phyloP scores from a whole-genome alignment of 768 basidiomycete genomes.

The Candolleomyces efflorescens region DNA sequence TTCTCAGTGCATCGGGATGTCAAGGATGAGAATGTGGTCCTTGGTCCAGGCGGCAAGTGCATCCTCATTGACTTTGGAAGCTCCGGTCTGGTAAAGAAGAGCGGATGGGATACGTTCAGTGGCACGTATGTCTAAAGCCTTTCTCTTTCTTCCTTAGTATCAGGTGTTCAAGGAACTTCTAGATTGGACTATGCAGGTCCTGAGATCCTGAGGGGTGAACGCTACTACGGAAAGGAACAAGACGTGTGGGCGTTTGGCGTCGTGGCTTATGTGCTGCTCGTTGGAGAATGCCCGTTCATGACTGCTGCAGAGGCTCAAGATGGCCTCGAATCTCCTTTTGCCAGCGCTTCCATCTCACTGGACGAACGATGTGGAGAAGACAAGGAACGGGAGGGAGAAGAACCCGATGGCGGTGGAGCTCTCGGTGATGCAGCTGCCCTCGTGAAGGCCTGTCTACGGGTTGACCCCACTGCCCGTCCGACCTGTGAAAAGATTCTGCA shows the following conservation, averaged over 20 bases:
- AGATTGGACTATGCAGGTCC: constrained; percentile 95
- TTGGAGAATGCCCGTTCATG: constrained; percentile 89
- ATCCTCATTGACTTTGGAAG: constrained; percentile 98
- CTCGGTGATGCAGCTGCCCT: constrained; percentile 83
- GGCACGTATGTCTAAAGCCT: constrained; percentile 66
- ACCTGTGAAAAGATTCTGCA: constrained; percentile 80
- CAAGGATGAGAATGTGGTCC: constrained; percentile 95
- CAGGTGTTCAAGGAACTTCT: constrained; percentile 8
- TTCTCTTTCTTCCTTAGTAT: constrained; percentile 2
- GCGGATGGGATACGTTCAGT: constrained; percentile 89
- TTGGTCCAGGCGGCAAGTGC: constrained; percentile 76
- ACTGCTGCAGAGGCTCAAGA: constrained; percentile 89
- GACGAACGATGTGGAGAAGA: constrained; percentile 79
- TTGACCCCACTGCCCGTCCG: constrained; percentile 75
- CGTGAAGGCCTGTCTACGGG: constrained; percentile 78
- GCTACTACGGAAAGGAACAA: constrained; percentile 94
- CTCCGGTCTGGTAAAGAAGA: constrained; percentile 77
- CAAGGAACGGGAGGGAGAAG: constrained; percentile 69
- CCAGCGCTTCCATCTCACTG: constrained; percentile 68
- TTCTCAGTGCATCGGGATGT: constrained; percentile 87
- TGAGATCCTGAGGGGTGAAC: constrained; percentile 92
- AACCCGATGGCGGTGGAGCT: constrained; percentile 77
- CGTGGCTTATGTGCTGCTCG: constrained; percentile 90
- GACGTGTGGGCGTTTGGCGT: constrained; percentile 99
- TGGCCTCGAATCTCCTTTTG: constrained; percentile 71